Percentiles rank a stretch among this genome's conserved stretches.
phyloP scores from a whole-genome alignment of 1,284 basidiomycete genomes.

The Malassezia dermatis region DNA sequence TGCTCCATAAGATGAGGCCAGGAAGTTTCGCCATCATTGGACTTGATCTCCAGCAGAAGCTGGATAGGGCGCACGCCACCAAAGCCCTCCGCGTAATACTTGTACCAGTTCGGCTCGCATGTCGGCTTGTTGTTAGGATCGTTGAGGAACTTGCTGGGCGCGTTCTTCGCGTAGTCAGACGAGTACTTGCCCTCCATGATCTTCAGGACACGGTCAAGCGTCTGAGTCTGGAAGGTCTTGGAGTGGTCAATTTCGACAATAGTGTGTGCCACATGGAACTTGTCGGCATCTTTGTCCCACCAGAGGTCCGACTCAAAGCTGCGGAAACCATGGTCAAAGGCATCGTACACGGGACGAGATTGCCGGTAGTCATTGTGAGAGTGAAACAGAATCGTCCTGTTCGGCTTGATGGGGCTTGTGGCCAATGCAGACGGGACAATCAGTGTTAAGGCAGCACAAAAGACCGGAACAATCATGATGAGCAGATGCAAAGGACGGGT shows the following conservation, averaged over 20 bases:
- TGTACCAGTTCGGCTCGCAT: conserved; percentile 6
- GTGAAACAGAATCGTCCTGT: conserved; percentile 21
- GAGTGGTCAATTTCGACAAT: conserved; percentile 22
- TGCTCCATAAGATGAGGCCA: conserved; percentile 19
- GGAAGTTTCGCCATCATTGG: conserved; percentile 22
- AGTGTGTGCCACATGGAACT: conserved; percentile 36
- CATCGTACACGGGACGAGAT: conserved; percentile 26
- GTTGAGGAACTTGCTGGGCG: conserved; percentile 14
- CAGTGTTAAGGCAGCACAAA: background rate
- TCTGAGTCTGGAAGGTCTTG: conserved; percentile 25
- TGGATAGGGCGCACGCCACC: conserved; percentile 24
- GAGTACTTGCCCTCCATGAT: conserved; percentile 21
- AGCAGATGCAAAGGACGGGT: background rate
- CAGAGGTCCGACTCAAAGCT: conserved; percentile 34
- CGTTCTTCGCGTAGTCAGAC: conserved; percentile 18
- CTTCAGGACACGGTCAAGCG: conserved; percentile 24
- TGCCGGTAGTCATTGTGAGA: conserved; percentile 38
- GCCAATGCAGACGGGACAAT: background rate
- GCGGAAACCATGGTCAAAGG: conserved; percentile 24
- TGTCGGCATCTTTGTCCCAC: conserved; percentile 24
- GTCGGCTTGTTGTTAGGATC: conserved; percentile 16
- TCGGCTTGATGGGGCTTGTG: conserved; percentile 2
- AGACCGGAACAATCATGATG: background rate
- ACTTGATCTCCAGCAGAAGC: conserved; percentile 36
- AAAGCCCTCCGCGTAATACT: conserved; percentile 22